Percentiles rank a stretch among this genome's conserved stretches.
phyloP scores from a whole-genome alignment of 1,139 yeast genomes.

The Tardiomyces depauwii region DNA sequence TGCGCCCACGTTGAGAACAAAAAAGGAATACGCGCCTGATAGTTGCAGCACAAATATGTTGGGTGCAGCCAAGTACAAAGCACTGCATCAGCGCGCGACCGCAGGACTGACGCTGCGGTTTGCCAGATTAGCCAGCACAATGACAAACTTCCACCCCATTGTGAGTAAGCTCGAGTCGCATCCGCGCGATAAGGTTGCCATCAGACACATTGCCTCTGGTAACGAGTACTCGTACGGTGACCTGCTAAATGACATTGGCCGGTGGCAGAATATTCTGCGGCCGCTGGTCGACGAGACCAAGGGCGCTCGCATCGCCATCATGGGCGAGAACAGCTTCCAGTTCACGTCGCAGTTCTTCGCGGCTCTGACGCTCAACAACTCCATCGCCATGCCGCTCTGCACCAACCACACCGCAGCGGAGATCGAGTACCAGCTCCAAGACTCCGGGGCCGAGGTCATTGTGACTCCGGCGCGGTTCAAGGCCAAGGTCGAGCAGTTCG shows the following conservation, averaged over 20 bases:
- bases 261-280: conserved; percentile 17
- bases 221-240: conserved; percentile 23
- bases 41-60: not conserved
- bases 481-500: conserved; percentile 17
- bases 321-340: conserved; percentile 28
- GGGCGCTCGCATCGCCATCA: conserved; percentile 20
- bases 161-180: not conserved
- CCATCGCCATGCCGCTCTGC: conserved; percentile 25
- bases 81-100: not conserved
- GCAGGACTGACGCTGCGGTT: not conserved
- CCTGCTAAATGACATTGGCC: conserved; percentile 18
- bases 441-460: conserved; percentile 20
- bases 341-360: conserved; percentile 23
- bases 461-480: conserved; percentile 22
- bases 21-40: not conserved
- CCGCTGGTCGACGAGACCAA: conserved; percentile 2
- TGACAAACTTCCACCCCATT: not conserved
- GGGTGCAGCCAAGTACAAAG: not conserved
- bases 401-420: conserved; percentile 26
- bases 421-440: conserved; percentile 22
- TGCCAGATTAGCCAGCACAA: not conserved
- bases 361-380: conserved; percentile 19
- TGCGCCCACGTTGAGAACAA: no score
- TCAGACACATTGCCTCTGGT: conserved; percentile 23
- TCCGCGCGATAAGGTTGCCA: conserved; percentile 17